Conservation (phyloP, 176 grass and related monocot species). For the Bolboschoenus planiculmis region DNA sequence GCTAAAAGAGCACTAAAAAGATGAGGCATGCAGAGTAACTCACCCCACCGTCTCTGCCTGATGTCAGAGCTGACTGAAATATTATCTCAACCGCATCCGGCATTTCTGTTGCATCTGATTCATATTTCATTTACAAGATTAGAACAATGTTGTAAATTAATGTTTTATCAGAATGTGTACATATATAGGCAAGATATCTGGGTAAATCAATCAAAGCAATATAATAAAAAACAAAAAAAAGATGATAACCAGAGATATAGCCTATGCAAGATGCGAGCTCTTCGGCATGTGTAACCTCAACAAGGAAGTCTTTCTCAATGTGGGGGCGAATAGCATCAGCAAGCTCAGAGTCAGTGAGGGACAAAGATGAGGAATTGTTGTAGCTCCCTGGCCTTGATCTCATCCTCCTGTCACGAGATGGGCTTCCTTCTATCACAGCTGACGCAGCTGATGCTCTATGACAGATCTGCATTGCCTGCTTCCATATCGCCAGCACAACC, state of each 20-base stretch:
- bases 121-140: conserved; percentile 23
- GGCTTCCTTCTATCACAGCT: conserved; percentile 44
- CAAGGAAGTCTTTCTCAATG: conserved; percentile 83
- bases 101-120: conserved; percentile 79
- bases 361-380: conserved; percentile 21
- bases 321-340: conserved; percentile 37
- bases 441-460: conserved; percentile 41
- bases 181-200: background rate
- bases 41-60: conserved; percentile 82
- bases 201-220: background rate
- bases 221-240: background rate
- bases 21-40: too few species aligned
- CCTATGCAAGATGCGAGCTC: conserved; percentile 57
- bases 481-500: conserved; percentile 91
- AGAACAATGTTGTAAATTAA: conserved; percentile 2
- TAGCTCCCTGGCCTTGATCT: conserved; percentile 25
- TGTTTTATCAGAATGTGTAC: background rate
- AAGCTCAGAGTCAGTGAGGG: conserved; percentile 40
- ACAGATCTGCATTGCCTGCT: conserved; percentile 80
- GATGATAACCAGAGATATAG: conserved; percentile 55
- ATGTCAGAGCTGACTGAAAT: conserved; percentile 77
- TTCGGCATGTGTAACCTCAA: conserved; percentile 68
- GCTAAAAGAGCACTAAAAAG: too few species aligned
- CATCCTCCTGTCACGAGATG: conserved; percentile 30
- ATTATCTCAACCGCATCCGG: conserved; percentile 92